Conservation (phyloP, 2,329 filamentous ascomycete species). For the Aplosporella prunicola region DNA sequence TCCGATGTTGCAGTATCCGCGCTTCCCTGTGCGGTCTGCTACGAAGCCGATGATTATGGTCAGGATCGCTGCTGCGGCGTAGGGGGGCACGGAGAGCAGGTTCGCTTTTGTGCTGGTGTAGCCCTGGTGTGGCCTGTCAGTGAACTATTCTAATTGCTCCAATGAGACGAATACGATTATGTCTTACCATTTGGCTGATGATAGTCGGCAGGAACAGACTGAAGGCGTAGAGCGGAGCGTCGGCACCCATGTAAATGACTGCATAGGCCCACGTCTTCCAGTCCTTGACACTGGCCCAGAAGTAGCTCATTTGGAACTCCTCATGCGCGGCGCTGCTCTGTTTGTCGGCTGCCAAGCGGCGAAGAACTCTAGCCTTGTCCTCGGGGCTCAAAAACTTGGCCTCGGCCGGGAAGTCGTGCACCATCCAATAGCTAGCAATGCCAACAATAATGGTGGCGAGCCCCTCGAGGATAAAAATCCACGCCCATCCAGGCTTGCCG, state of each 20-base stretch:
- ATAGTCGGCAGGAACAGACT: constrained; percentile 73
- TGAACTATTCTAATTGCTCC: background rate
- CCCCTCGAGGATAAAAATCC: constrained; percentile 25
- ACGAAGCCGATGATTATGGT: constrained; percentile 63
- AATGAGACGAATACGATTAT: no score
- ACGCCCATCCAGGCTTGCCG: constrained; percentile 33
- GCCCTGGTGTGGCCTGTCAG: constrained; percentile 18
- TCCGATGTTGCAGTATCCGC: constrained; percentile 72
- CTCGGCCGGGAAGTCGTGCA: constrained; percentile 72
- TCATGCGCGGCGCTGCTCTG: constrained; percentile 69
- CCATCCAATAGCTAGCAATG: constrained; percentile 62
- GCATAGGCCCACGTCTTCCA: constrained; percentile 77
- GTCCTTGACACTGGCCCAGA: constrained; percentile 64
- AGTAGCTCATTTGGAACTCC: constrained; percentile 61
- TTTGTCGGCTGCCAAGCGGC: constrained; percentile 59
- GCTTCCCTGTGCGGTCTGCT: constrained; percentile 62
- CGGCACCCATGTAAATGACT: constrained; percentile 67
- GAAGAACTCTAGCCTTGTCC: constrained; percentile 63
- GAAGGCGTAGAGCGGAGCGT: constrained; percentile 66
- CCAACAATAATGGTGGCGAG: constrained; percentile 61
- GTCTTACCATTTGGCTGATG: constrained; percentile 48
- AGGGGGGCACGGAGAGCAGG: constrained; percentile 65
- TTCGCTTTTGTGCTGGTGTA: constrained; percentile 56
- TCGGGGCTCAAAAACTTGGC: constrained; percentile 61
- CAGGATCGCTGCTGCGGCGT: constrained; percentile 59